Conservation (phyloP, 257 asterid species). For the Jacaranda copaia region DNA sequence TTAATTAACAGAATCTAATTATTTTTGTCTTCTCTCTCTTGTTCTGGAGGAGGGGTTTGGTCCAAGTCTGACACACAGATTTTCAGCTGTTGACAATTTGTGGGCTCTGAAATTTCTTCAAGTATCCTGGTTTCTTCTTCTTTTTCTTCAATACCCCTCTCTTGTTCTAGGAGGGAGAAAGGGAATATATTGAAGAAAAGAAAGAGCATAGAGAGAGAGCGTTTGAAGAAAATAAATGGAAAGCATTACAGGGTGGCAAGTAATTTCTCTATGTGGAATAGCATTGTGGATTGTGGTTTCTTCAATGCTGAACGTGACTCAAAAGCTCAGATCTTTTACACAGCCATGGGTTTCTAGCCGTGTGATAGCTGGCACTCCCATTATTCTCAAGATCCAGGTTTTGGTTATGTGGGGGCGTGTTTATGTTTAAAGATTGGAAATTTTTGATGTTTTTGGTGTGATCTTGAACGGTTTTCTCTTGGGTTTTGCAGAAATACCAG, state of each 20-base stretch:
- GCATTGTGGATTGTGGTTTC: slow-evolving; percentile 75
- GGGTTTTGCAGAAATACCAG: slow-evolving; percentile 73
- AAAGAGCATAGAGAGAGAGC: slow-evolving; percentile 14
- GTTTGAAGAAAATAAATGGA: slow-evolving; percentile 53
- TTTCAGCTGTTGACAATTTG: slow-evolving; percentile 18
- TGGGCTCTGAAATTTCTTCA: slow-evolving; percentile 19
- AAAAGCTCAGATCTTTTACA: slow-evolving; percentile 72
- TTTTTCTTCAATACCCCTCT: background rate
- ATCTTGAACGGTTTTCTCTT: background rate
- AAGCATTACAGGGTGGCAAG: slow-evolving; percentile 64
- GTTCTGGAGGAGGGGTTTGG: background rate
- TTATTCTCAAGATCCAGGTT: slow-evolving; percentile 86
- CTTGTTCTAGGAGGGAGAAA: background rate
- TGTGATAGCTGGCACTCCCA: slow-evolving; percentile 65
- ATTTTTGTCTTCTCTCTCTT: background rate
- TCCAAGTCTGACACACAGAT: slow-evolving; percentile 26
- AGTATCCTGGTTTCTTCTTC: slow-evolving; percentile 23
- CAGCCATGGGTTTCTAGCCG: slow-evolving; percentile 75
- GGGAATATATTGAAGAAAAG: background rate
- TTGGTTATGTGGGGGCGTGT: slow-evolving; percentile 34
- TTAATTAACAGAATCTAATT: background rate
- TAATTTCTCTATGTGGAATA: slow-evolving; percentile 61
- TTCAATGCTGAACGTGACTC: slow-evolving; percentile 70
- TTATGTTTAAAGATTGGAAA: background rate
- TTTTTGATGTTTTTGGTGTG: background rate